Evolutionary conservation across 768 basidiomycete species (phyloP), one percentile per base, ranked within the genome.

Genomic region (Hericium rajendrae): DNA sequence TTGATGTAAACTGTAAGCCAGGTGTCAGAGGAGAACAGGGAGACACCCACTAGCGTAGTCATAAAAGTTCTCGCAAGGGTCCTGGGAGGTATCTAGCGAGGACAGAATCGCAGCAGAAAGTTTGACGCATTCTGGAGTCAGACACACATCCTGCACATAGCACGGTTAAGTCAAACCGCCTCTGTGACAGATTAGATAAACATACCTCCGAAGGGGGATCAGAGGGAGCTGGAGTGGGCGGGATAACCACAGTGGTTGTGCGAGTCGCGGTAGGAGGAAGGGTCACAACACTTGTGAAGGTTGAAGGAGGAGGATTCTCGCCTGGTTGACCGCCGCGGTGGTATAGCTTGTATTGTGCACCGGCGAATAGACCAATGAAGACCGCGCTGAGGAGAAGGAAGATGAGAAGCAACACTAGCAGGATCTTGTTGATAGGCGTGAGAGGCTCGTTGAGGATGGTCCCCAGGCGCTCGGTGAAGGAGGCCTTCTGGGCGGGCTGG

Each of bases 1-100:
- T 94, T 55, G 15, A 12, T 32, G 6, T 50, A 41, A 38, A 32
- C 32, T 32, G 26, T 53, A 40, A 57, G 16, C 59, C 18, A 62
- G 62, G 20, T 48, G 49, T 58, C 53, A 40, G 54, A 56, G 15
- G 51, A 55, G 41, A 48, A 40, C 6, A 54, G 16, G 40, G 8
- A 20, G 13, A 38, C 18, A 84, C 91, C 65, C 66, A 94, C 93
- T 94, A 10, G 94, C 84, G 72, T 85, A 98, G 61, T 86, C 81
- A 67, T 94, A 97, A 69, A 97, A 97, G 71, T 93, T 87, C 63
- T 97, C 90, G 70, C 97, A 99, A 0, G 97, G 97, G 67, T 98
- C 93, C 62, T 87, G 78, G 9, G 83, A 75, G 10, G 78, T 79
- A 67, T 99, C 94, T 20, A 98, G 71, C 0, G 83, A 83, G 18